Evolutionary conservation across 371 early-diverging fungal genomes (phyloP), one percentile per base, ranked within the genome.

Genomic region (Mucor piriformis): DNA sequence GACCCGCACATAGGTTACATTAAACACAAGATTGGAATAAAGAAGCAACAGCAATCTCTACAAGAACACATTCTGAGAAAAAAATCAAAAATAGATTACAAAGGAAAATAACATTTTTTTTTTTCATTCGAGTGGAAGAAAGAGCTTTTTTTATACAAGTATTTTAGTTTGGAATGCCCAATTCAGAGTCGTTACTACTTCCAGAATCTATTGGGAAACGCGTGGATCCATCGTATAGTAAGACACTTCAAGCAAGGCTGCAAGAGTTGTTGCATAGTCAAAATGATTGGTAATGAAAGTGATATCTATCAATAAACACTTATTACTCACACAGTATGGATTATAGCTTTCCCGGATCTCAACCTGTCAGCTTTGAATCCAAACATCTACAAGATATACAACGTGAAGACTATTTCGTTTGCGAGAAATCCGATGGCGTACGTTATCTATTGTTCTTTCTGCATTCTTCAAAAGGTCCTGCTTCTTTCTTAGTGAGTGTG

Each of bases 381-480:
- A 71, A 74, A 20, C 91, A 93, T 71, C 54, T 95, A 5, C 61
- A 69, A 21, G 78, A 79, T 42, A 79, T 97, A 20, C 75, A 88
- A 42, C 70, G 79, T 16, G 89, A 93, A 66, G 89, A 94, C 67
- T 97, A 92, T 70, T 94, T 89, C 74, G 95, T 93, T 25, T 88
- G 89, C 61, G 96, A 95, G 60, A 95, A 94, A 73, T 88, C 90
- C n/a, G 92, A 94, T 67, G 95, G 95, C 2, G 76, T 92, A 11
- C 87, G 96, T 20, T 90, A 85, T 50, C 73, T 95, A 23, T 68
- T 95, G 44, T 77, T 86, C 50, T 79, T 87, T 59, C 63, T 74
- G 6, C 74, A 74, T 21, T 79, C 83, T 5, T 72, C 76, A 15
- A 82, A 84, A 47, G 85, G 88, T 0, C 77, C 82, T 13, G 85